Conservation (phyloP, 2,329 filamentous ascomycete species). For the Diaporthe australafricana region DNA sequence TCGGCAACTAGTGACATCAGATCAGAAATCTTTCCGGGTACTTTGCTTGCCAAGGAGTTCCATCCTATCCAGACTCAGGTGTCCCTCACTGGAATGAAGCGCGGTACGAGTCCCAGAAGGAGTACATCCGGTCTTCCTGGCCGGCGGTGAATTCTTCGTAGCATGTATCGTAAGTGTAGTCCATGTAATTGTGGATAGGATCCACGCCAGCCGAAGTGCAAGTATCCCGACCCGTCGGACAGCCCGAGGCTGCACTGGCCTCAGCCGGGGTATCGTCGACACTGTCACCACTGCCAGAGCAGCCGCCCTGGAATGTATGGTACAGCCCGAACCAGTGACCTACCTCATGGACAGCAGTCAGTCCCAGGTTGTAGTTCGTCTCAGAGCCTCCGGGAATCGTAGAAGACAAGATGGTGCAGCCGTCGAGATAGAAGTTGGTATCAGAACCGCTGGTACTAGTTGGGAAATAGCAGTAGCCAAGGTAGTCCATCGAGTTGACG, state of each 20-base stretch:
- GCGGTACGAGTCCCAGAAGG: slow-evolving; percentile 46
- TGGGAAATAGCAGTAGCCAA: slow-evolving; percentile 62
- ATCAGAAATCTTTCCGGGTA: neutral
- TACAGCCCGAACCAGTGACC: slow-evolving; percentile 59
- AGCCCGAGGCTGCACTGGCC: slow-evolving; percentile 48
- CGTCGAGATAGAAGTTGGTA: slow-evolving; percentile 43
- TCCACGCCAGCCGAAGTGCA: slow-evolving; percentile 46
- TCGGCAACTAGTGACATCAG: too few relatives aligned
- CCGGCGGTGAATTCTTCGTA: slow-evolving; percentile 53
- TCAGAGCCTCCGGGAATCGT: slow-evolving; percentile 46
- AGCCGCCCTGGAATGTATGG: slow-evolving; percentile 58
- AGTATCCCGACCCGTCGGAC: slow-evolving; percentile 49
- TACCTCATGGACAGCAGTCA: slow-evolving; percentile 54
- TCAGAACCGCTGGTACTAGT: slow-evolving; percentile 47
- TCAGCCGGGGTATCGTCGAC: slow-evolving; percentile 55
- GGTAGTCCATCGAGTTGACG: slow-evolving; percentile 50
- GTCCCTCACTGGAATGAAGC: slow-evolving; percentile 25
- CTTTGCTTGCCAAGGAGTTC: neutral
- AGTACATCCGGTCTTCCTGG: slow-evolving; percentile 49
- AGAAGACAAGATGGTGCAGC: slow-evolving; percentile 45
- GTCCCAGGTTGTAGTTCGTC: slow-evolving; percentile 50
- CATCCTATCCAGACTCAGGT: too few relatives aligned
- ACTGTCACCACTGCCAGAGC: slow-evolving; percentile 51
- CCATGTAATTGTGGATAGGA: slow-evolving; percentile 53
- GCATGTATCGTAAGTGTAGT: slow-evolving; percentile 53